Evolutionary conservation across 2,329 filamentous ascomycete species (phyloP).

Genomic region (Ophiocordyceps camponoti-leonardi): DNA sequence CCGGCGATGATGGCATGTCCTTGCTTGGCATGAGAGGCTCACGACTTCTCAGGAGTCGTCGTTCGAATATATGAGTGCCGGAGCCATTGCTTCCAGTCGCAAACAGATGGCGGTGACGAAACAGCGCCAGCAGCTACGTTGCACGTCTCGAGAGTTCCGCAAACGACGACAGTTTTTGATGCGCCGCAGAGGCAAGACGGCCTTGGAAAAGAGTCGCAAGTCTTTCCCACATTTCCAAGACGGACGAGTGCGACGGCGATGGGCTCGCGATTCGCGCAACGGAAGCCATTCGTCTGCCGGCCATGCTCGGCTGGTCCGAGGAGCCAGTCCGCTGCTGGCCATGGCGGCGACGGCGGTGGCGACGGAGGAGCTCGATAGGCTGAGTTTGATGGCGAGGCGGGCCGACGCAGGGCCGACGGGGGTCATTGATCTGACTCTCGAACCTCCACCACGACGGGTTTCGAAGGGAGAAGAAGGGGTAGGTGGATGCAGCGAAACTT

Average conservation of each 20-base stretch:
- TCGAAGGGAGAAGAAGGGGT: neutral
- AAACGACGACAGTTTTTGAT: constrained; percentile 10
- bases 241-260: constrained; percentile 13
- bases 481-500: neutral
- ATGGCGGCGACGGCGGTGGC: constrained; percentile 12
- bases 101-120: constrained; percentile 11
- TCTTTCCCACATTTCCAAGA: constrained; percentile 5
- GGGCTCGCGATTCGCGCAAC: constrained; percentile 12
- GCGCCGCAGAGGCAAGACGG: constrained; percentile 5
- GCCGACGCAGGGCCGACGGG: neutral
- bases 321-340: constrained; percentile 9
- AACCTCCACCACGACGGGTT: neutral
- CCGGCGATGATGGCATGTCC: neutral
- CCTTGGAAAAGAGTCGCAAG: constrained; percentile 1
- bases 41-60: neutral
- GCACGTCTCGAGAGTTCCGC: constrained; percentile 8
- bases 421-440: neutral
- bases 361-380: constrained; percentile 14
- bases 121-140: constrained; percentile 6
- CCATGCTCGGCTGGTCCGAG: constrained; percentile 6
- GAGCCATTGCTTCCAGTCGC: constrained; percentile 5
- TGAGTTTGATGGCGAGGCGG: constrained; percentile 11
- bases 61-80: constrained; percentile 1
- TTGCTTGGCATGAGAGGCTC: neutral
- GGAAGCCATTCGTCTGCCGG: constrained; percentile 8